Conservation (phyloP, 2,329 filamentous ascomycete genomes). For the Arthrobotrys pseudoclavata region DNA sequence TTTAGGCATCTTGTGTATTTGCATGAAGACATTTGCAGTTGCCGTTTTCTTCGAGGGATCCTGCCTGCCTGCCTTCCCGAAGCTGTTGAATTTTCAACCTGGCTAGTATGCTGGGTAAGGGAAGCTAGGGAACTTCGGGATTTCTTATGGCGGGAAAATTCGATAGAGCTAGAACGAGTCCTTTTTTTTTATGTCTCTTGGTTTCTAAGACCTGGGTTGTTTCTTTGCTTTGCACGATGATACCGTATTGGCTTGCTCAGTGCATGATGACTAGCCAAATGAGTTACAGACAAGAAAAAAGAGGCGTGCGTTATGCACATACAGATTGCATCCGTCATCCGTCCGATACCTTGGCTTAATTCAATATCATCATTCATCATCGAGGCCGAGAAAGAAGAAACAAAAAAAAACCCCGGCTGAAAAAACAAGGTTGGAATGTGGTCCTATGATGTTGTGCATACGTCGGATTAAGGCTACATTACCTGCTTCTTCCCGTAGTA, state of each 20-base stretch:
- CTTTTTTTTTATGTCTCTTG: conserved; percentile 7
- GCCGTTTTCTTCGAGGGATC: conserved; percentile 2
- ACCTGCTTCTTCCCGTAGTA: conserved; percentile 1
- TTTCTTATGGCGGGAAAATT: conserved; percentile 29
- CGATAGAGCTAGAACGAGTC: conserved; percentile 6
- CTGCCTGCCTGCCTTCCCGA: conserved; percentile 5
- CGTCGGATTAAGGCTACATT: conserved; percentile 10
- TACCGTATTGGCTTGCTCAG: conserved; percentile 42
- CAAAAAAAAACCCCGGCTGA: neutral
- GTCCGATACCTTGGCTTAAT: conserved; percentile 30
- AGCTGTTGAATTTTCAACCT: neutral
- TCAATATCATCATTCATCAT: conserved; percentile 16
- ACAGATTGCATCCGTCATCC: conserved; percentile 12
- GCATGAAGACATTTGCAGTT: conserved; percentile 24
- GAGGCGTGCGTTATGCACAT: conserved; percentile 4
- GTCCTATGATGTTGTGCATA: conserved; percentile 42
- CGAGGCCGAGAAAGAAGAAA: neutral
- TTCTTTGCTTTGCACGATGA: conserved; percentile 9
- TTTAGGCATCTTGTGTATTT: neutral
- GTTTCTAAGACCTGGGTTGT: conserved; percentile 2
- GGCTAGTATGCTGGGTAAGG: neutral
- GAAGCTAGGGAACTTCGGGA: conserved; percentile 43
- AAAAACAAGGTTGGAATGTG: conserved; percentile 27
- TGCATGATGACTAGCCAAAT: conserved; percentile 22
- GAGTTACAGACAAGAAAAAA: neutral